Evolutionary conservation across 192 early-diverging fungal species (phyloP), one percentile per base, ranked within the genome.

Genomic region (Dissophora globulifera): DNA sequence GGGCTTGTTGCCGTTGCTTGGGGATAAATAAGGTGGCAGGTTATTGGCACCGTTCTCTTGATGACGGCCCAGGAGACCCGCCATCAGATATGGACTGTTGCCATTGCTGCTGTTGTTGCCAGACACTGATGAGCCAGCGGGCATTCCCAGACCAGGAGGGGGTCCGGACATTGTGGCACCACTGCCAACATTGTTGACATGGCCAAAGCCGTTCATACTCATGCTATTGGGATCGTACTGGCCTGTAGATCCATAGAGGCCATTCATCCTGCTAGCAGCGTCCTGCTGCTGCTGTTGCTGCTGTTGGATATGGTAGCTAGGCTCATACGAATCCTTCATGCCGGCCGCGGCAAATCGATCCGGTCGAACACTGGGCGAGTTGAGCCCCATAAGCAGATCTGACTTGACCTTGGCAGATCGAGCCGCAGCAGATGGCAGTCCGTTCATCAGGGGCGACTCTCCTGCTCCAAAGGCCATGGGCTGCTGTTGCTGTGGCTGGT

Each of bases 371-470:
- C 52, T 45, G 16, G 56, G 60, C 20, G 70, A 53, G 31, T 76
- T 76, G 15, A 76, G 53, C 20, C 72, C 72, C 72, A 76, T 76
- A 16, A 76, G 50, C 26, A 76, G 42, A 50, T 76, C 72, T 25
- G 72, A 76, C 25, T 76, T 76, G 41, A 76, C 72, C 50, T 76
- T 76, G 30, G 72, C 72, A 23, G 72, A 65, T 25, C 72, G 62
- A 2, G 64, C 62, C 10, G 62, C 42, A 1, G 72, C 63, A 4
- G 58, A 61, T 8, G 50, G 49, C 30, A 62, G 22, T 16, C 50
- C 58, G 32, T 52, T 75, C 62, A 76, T 55, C 19, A 58, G 9
- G 4, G 26, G 51, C 1, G 62, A 40, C 27, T 76, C 69, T 17
- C 69, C 69, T 10, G 66, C 40, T 26, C 66, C 66, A 50, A 69